Percentiles rank a stretch among this genome's conserved stretches.
These are phyloP conservation scores for Citrus hindsii DNA, from an alignment of 345 rosid species.

Conservation along the genomic window DNA sequence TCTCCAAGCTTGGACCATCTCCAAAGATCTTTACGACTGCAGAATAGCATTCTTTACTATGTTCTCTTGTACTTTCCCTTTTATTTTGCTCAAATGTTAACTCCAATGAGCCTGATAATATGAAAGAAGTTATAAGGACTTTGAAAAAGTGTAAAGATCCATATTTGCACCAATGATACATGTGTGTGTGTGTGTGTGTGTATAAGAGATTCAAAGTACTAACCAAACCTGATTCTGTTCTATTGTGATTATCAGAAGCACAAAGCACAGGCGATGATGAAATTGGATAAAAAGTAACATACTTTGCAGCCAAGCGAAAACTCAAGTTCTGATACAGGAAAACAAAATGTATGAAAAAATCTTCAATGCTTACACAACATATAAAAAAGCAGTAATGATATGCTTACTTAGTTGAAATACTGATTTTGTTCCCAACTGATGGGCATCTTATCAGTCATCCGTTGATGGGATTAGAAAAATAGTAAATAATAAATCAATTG, in stretches of 20 bases:
- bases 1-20: slow-evolving; percentile 35
- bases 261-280: slow-evolving; percentile 71
- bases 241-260: slow-evolving; percentile 14
- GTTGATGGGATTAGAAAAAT: no score
- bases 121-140: background rate
- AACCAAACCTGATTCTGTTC: slow-evolving; percentile 31
- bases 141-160: background rate
- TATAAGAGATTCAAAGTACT: background rate
- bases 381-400: no score
- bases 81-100: slow-evolving; percentile 33
- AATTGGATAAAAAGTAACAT: slow-evolving; percentile 38
- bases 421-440: no score
- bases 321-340: slow-evolving; percentile 42
- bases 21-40: slow-evolving; percentile 60
- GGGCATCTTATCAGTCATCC: no score
- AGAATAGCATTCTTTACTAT: slow-evolving; percentile 62
- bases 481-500: no score
- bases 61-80: slow-evolving; percentile 37
- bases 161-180: no score
- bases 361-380: background rate
- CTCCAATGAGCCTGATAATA: slow-evolving; percentile 30
- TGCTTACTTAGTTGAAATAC: no score
- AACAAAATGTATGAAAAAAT: background rate
- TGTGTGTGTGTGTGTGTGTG: no score
- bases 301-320: slow-evolving; percentile 43